Percentiles rank a stretch among this genome's conserved stretches.
phyloP scores from a whole-genome alignment of 2,329 filamentous ascomycete species.

The Pseudogymnoascus destructans region DNA sequence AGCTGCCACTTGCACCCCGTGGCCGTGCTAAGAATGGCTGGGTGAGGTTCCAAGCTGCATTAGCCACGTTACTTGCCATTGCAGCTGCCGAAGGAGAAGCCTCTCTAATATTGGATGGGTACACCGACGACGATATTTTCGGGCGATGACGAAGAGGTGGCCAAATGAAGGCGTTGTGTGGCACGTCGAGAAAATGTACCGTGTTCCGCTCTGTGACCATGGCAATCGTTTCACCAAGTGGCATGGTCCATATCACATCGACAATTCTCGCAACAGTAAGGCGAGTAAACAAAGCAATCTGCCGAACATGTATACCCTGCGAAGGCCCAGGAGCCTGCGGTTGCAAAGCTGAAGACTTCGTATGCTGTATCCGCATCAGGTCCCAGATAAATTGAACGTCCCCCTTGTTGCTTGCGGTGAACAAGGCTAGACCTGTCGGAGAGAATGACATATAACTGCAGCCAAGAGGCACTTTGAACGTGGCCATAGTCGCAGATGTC shows the following conservation, averaged over 20 bases:
- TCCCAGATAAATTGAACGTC: slow-evolving; percentile 77
- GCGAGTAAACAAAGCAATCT: slow-evolving; percentile 77
- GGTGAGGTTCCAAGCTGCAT: slow-evolving; percentile 24
- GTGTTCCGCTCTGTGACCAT: slow-evolving; percentile 93
- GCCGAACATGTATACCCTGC: slow-evolving; percentile 52
- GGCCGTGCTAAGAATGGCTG: slow-evolving; percentile 23
- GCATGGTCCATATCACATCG: slow-evolving; percentile 77
- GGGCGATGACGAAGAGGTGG: slow-evolving; percentile 50
- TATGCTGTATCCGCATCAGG: slow-evolving; percentile 51
- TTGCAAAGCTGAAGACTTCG: slow-evolving; percentile 47
- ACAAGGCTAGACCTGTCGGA: slow-evolving; percentile 57
- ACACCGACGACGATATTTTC: slow-evolving; percentile 21
- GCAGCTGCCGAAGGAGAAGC: slow-evolving; percentile 34
- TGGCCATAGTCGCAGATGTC: slow-evolving; percentile 43
- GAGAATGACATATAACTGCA: slow-evolving; percentile 74
- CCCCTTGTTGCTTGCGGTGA: slow-evolving; percentile 73
- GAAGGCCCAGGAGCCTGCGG: slow-evolving; percentile 23
- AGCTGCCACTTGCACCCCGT: slow-evolving; percentile 22
- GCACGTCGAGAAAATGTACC: slow-evolving; percentile 81
- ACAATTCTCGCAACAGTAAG: slow-evolving; percentile 86
- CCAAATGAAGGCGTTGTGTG: slow-evolving; percentile 72
- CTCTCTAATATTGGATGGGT: slow-evolving; percentile 18
- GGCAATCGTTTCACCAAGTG: slow-evolving; percentile 68
- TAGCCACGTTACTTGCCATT: slow-evolving; percentile 25
- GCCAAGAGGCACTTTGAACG: slow-evolving; percentile 58